Evolutionary conservation across 352 stramenopile species (phyloP).

Genomic region (Phytophthora pistaciae): DNA sequence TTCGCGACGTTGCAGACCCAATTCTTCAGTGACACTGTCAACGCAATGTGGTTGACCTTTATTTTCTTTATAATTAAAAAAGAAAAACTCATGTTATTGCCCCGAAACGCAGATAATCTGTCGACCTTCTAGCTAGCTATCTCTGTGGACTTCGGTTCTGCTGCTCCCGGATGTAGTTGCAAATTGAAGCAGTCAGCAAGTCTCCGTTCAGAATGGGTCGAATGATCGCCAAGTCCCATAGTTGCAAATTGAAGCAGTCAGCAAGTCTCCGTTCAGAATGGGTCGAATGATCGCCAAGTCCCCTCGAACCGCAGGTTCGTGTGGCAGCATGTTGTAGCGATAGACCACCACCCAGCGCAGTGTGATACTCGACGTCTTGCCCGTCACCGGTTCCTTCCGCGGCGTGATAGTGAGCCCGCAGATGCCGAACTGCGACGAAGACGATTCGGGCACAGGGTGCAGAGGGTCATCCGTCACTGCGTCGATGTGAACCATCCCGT

Average conservation of each 20-base stretch:
- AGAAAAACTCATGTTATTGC: too few species aligned
- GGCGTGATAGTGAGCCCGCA: slow-evolving; percentile 38
- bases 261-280: slow-evolving; percentile 42
- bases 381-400: slow-evolving; percentile 23
- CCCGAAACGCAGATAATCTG: too few species aligned
- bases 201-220: slow-evolving; percentile 44
- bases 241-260: slow-evolving; percentile 21
- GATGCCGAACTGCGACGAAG: slow-evolving; percentile 30
- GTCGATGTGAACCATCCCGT: slow-evolving; percentile 44
- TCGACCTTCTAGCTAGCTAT: background rate
- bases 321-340: slow-evolving; percentile 42
- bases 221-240: slow-evolving; percentile 29
- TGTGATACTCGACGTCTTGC: slow-evolving; percentile 23
- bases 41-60: too few species aligned
- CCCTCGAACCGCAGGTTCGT: slow-evolving; percentile 24
- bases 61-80: too few species aligned
- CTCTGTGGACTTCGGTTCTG: background rate
- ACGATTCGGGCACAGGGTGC: slow-evolving; percentile 19
- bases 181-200: slow-evolving; percentile 24
- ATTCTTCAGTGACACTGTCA: too few species aligned
- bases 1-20: too few species aligned
- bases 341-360: slow-evolving; percentile 37
- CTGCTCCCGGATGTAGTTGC: slow-evolving; percentile 23
- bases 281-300: slow-evolving; percentile 32
- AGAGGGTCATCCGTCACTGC: slow-evolving; percentile 32